These are phyloP conservation scores for Pseudogymnoascus sp. DNA, from an alignment of 2,329 filamentous ascomycete species.

Conservation along the genomic window DNA sequence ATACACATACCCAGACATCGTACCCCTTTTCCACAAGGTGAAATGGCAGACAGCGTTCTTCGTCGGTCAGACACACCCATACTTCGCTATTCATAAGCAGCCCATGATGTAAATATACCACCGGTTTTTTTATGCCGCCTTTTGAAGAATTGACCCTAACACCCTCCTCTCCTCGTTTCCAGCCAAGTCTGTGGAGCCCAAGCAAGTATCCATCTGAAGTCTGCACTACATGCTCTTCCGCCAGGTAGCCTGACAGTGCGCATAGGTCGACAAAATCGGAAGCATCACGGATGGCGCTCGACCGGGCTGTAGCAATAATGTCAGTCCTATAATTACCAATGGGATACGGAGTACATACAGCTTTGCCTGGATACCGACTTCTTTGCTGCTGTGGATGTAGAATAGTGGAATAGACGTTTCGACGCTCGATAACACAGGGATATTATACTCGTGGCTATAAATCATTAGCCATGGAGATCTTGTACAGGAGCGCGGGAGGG, in stretches of 20 bases:
- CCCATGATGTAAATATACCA: conserved; percentile 91
- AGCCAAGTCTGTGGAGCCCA: conserved; percentile 79
- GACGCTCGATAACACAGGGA: conserved; percentile 75
- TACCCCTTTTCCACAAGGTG: conserved; percentile 83
- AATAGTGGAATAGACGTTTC: conserved; percentile 70
- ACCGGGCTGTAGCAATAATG: conserved; percentile 45
- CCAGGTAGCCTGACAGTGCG: conserved; percentile 80
- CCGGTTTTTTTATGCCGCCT: conserved; percentile 62
- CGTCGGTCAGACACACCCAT: conserved; percentile 88
- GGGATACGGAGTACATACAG: conserved; percentile 47
- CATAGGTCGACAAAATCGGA: conserved; percentile 94
- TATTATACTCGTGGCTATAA: conserved; percentile 67
- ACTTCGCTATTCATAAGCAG: conserved; percentile 98
- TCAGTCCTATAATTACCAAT: conserved; percentile 48
- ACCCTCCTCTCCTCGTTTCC: conserved; percentile 74
- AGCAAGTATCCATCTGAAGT: conserved; percentile 91
- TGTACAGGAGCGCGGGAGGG: neutral
- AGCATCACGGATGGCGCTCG: conserved; percentile 72
- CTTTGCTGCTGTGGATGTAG: conserved; percentile 62
- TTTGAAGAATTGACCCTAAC: conserved; percentile 65
- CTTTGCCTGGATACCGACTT: conserved; percentile 61
- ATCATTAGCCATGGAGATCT: conserved; percentile 10
- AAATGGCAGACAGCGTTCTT: conserved; percentile 79
- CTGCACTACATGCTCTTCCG: conserved; percentile 93
- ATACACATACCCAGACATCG: conserved; percentile 76